Evolutionary conservation across 2,329 filamentous ascomycete genomes (phyloP).

Genomic region (Aureobasidium namibiae): DNA sequence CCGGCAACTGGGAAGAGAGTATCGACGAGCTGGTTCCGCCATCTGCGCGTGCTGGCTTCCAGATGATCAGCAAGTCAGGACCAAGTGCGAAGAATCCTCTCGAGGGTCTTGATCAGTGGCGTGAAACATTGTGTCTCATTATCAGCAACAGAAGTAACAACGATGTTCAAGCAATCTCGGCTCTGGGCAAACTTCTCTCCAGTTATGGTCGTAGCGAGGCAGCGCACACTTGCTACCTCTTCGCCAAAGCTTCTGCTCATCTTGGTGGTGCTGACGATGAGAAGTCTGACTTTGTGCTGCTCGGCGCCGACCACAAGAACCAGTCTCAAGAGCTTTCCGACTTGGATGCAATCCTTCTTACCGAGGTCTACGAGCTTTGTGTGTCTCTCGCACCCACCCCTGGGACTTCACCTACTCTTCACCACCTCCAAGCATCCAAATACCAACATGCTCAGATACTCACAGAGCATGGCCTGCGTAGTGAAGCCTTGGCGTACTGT

Average conservation of each 20-base stretch:
- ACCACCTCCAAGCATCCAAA: constrained; percentile 87
- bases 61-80: constrained; percentile 72
- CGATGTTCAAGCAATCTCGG: constrained; percentile 68
- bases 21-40: constrained; percentile 91
- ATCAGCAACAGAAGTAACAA: constrained; percentile 79
- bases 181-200: constrained; percentile 72
- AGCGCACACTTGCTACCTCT: constrained; percentile 88
- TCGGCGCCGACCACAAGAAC: constrained; percentile 74
- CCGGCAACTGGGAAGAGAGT: constrained; percentile 88
- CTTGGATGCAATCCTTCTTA: constrained; percentile 81
- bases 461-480: constrained; percentile 72
- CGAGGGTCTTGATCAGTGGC: constrained; percentile 87
- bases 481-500: constrained; percentile 85
- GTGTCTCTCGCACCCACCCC: constrained; percentile 56
- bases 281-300: constrained; percentile 67
- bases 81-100: constrained; percentile 61
- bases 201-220: constrained; percentile 85
- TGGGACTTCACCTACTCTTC: constrained; percentile 46
- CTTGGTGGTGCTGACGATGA: constrained; percentile 81
- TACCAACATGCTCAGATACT: constrained; percentile 76
- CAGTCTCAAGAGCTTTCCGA: constrained; percentile 68
- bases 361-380: constrained; percentile 90
- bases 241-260: constrained; percentile 61
- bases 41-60: constrained; percentile 83
- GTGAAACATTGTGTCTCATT: constrained; percentile 77